phyloP scores from a whole-genome alignment of 331 rosid species.

The Malus hybrid region DNA sequence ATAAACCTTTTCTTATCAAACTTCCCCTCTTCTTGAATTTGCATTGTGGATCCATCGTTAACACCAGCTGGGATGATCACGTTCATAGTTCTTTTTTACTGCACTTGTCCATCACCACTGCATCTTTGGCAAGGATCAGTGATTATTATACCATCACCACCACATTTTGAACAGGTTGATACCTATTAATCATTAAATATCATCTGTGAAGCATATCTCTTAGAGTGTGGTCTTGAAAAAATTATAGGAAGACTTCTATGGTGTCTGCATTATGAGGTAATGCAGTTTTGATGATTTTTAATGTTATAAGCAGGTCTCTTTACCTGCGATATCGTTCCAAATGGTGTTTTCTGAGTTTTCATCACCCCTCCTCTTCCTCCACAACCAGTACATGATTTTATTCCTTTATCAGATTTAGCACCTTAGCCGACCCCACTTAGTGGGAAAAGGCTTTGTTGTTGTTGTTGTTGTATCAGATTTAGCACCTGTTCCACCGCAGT shows the following conservation, averaged over 20 bases:
- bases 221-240: background rate
- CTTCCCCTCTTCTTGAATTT: conserved; percentile 72
- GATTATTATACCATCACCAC: conserved; percentile 71
- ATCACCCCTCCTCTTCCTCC: conserved; percentile 86
- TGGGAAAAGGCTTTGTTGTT: no score
- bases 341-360: conserved; percentile 78
- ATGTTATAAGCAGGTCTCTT: background rate
- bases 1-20: conserved; percentile 59
- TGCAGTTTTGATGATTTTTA: background rate
- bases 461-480: conserved; percentile 57
- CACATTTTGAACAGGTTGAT: conserved; percentile 78
- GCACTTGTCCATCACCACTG: conserved; percentile 58
- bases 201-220: background rate
- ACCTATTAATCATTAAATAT: conserved; percentile 44
- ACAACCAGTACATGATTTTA: conserved; percentile 60
- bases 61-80: conserved; percentile 75
- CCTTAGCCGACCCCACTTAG: no score
- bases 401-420: conserved; percentile 60
- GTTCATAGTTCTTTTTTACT: conserved; percentile 43
- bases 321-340: conserved; percentile 90
- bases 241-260: background rate
- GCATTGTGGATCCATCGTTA: conserved; percentile 73
- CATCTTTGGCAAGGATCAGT: conserved; percentile 64
- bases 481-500: conserved; percentile 84
- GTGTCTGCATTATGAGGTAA: background rate